Conservation (phyloP, 805 yeast species). For the Sugiyamaella marilandica region DNA sequence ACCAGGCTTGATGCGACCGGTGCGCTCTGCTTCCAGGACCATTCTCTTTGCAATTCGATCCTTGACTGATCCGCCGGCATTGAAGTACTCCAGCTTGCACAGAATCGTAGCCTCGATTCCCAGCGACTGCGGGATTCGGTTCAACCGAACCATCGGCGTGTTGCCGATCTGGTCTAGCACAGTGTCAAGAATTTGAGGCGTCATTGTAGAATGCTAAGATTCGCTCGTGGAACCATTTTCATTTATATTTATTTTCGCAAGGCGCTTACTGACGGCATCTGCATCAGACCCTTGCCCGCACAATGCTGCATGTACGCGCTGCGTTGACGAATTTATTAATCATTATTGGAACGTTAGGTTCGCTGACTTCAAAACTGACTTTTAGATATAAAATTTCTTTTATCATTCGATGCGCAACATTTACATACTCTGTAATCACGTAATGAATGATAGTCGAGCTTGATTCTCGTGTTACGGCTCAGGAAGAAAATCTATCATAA, state of each 20-base stretch:
- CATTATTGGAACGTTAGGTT: too few relatives aligned
- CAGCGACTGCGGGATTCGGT: constrained; percentile 67
- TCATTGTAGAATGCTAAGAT: constrained; percentile 8
- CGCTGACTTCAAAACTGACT: too few relatives aligned
- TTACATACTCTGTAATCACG: too few relatives aligned
- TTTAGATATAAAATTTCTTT: too few relatives aligned
- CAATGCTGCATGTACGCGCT: too few relatives aligned
- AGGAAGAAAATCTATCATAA: too few relatives aligned
- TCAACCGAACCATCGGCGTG: constrained; percentile 73
- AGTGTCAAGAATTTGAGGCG: constrained; percentile 41
- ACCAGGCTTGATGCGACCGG: constrained; percentile 79
- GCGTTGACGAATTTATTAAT: too few relatives aligned
- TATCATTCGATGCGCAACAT: too few relatives aligned
- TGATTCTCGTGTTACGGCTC: too few relatives aligned
- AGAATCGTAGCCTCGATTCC: constrained; percentile 62
- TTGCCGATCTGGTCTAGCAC: constrained; percentile 77
- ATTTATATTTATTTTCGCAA: too few relatives aligned
- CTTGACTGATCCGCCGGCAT: constrained; percentile 87
- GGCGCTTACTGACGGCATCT: constrained; percentile 2
- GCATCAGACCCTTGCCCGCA: background rate
- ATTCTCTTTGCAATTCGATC: constrained; percentile 83
- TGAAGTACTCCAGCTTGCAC: constrained; percentile 77
- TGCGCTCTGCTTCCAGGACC: constrained; percentile 79
- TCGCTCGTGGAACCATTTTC: background rate
- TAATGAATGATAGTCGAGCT: too few relatives aligned